Percentiles rank a stretch among this genome's conserved stretches.
These are phyloP conservation scores for Populus tremula DNA, from an alignment of 345 rosid species.

Conservation along the genomic window DNA sequence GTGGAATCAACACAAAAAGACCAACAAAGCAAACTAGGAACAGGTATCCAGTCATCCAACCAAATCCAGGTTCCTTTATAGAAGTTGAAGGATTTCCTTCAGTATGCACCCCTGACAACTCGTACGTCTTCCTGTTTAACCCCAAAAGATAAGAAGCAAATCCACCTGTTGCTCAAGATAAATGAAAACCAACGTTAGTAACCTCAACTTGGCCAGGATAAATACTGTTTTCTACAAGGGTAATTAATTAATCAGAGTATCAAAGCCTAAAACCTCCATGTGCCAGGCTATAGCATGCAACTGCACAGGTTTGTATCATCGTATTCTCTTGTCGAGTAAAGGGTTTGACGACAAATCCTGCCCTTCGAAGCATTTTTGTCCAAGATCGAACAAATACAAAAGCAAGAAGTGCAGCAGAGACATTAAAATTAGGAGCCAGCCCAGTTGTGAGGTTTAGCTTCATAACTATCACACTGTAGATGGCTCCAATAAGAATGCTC, in stretches of 20 bases:
- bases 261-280: conserved; percentile 61
- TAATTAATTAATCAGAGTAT: neutral
- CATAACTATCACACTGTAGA: conserved; percentile 84
- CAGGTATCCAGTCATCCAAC: conserved; percentile 91
- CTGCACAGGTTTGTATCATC: conserved; percentile 93
- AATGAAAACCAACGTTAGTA: neutral
- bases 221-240: neutral
- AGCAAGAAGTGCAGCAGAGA: conserved; percentile 88
- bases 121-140: conserved; percentile 74
- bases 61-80: conserved; percentile 81
- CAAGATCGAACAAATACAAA: conserved; percentile 69
- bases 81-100: conserved; percentile 65
- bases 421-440: conserved; percentile 69
- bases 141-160: conserved; percentile 91
- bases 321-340: conserved; percentile 91
- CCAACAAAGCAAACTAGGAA: conserved; percentile 88
- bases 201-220: neutral
- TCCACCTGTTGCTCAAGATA: conserved; percentile 53
- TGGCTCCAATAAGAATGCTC: conserved; percentile 65
- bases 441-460: conserved; percentile 86
- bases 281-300: conserved; percentile 87
- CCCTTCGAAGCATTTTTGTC: conserved; percentile 69
- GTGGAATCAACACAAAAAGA: conserved; percentile 87
- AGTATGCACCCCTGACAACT: conserved; percentile 61
- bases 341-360: conserved; percentile 61